Base-by-base conservation (phyloP, 75 land plant species). In the Isoetes taiwanensis region DNA sequence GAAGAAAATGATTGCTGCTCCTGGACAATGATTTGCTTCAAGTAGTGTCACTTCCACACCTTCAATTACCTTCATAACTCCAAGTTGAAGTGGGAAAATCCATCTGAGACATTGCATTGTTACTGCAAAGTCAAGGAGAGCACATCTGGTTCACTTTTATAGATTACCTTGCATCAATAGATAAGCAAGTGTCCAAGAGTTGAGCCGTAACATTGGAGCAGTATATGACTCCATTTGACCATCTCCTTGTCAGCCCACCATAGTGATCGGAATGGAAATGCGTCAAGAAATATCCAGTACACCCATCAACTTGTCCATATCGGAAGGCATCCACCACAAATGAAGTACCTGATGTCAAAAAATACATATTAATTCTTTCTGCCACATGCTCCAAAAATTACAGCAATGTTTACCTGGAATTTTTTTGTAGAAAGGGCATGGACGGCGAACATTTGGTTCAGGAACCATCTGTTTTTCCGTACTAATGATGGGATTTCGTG, bases 1-100 rank as follows among this genome's bases (percentile, higher is more conserved):
- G 30, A 83, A 74, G 41, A 71, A 65, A 29, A 83, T 74, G 11
- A 80, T 40, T 43, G 80, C 75, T 62, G 87, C 84, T 10, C 87
- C 87, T 4, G 87, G 84, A 34, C 87, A 83, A 54, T 83, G 87
- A 67, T 83, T 83, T 23, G 87, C 87, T 38, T 83, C 84, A 35
- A 80, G 56, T 55, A 83, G 46, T 38, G 50, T 68, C 54, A 83
- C 80, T 46, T 69, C 63, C 34, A 74, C 64, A 30, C 76, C 84
- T 27, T 74, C 75, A 56, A 77, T 71, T n/a, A 71, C 39, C 33
- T 67, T 48, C 23, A 65, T 41, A 1, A 8, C 55, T 23, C 72
- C 69, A 3, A 83, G 64, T 30, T 66, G 67, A 42, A 83, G 30
- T 17, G 78, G 78, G 30, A 28, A 40, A 20, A 79, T 77, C 67